Percentiles rank a stretch among this genome's conserved stretches.
Conservation (phyloP, 2,329 filamentous ascomycete species). For the Claviceps sp. region DNA sequence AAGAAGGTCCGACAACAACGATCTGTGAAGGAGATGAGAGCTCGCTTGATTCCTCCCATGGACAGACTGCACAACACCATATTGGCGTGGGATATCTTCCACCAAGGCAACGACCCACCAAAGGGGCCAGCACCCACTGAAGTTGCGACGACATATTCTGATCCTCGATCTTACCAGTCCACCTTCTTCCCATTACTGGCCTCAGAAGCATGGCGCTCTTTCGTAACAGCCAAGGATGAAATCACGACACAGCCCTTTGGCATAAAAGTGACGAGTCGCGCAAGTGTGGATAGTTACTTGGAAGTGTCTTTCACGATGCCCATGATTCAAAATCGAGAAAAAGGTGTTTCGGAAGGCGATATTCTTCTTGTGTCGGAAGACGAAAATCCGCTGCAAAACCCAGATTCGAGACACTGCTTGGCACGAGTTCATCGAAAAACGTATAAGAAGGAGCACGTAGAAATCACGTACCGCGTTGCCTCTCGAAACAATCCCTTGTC, state of each 20-base stretch:
- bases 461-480: constrained; percentile 76
- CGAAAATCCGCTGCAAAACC: constrained; percentile 52
- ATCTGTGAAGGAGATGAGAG: constrained; percentile 86
- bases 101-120: constrained; percentile 75
- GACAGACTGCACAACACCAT: constrained; percentile 74
- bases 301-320: constrained; percentile 81
- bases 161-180: constrained; percentile 67
- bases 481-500: constrained; percentile 49
- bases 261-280: constrained; percentile 74
- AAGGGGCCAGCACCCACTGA: constrained; percentile 57
- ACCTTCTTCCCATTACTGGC: constrained; percentile 86
- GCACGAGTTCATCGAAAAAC: constrained; percentile 70
- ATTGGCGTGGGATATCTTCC: constrained; percentile 90
- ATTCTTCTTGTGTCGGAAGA: constrained; percentile 74
- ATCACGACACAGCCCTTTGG: constrained; percentile 68
- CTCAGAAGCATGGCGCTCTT: constrained; percentile 90
- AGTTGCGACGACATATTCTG: constrained; percentile 65
- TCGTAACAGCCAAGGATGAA: constrained; percentile 83
- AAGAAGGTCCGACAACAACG: constrained; percentile 72
- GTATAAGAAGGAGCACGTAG: constrained; percentile 67
- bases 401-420: constrained; percentile 63
- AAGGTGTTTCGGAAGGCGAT: constrained; percentile 68
- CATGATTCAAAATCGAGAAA: constrained; percentile 54
- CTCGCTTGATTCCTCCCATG: constrained; percentile 80
- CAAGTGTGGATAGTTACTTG: constrained; percentile 84